Percentiles rank a stretch among this genome's conserved stretches.
Conservation (phyloP, 2,329 filamentous ascomycete genomes). For the Diaporthe australafricana region DNA sequence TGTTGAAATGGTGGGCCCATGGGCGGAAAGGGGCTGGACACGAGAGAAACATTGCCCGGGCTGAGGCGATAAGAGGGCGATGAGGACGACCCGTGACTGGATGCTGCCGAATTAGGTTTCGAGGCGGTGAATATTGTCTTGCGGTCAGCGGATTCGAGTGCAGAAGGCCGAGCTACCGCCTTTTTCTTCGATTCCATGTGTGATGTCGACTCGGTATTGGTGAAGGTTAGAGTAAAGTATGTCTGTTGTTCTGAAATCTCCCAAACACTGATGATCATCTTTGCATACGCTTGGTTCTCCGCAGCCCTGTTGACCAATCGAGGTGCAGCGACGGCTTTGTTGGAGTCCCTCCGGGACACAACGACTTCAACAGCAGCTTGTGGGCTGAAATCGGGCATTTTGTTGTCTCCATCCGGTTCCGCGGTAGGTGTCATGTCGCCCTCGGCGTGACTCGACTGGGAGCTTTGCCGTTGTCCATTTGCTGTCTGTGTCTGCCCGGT, state of each 20-base stretch:
- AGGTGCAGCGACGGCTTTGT: constrained; percentile 52
- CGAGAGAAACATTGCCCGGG: constrained; percentile 65
- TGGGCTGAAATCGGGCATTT: constrained; percentile 33
- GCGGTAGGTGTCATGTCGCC: constrained; percentile 26
- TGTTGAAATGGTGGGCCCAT: constrained; percentile 70
- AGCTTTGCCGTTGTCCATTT: constrained; percentile 35
- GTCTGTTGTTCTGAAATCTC: constrained; percentile 73
- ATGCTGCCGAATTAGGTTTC: constrained; percentile 59
- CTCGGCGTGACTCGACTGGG: neutral
- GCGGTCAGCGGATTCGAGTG: constrained; percentile 59
- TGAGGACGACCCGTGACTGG: constrained; percentile 57
- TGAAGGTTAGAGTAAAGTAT: constrained; percentile 82
- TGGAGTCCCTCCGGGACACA: constrained; percentile 63
- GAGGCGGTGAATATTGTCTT: constrained; percentile 56
- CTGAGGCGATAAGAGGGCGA: constrained; percentile 59
- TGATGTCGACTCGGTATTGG: constrained; percentile 62
- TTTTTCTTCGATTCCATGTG: constrained; percentile 50
- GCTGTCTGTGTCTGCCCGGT: constrained; percentile 1
- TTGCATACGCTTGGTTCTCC: constrained; percentile 66
- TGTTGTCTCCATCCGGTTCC: constrained; percentile 28
- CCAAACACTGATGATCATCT: constrained; percentile 84
- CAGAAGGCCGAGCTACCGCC: constrained; percentile 51
- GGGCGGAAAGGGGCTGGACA: constrained; percentile 72
- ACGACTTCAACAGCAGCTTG: constrained; percentile 76
- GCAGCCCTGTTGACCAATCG: constrained; percentile 50